Base-by-base conservation (phyloP, 345 rosid genomes). In the Nephelium lappaceum region DNA sequence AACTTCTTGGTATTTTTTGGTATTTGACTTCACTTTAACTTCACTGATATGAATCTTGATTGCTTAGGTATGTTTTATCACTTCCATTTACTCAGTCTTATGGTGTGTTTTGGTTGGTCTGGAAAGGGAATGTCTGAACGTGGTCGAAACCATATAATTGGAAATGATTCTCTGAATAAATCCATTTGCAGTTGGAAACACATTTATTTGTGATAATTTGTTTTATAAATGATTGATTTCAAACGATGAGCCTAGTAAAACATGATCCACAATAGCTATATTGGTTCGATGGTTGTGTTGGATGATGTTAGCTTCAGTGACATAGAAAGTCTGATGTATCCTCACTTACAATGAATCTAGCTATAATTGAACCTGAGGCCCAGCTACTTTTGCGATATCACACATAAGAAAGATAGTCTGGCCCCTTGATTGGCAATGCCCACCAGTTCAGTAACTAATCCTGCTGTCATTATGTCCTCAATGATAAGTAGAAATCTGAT, bases 21-120 rank as follows among this genome's bases (percentile, higher is more conserved):
- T 43, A 71, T 24, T 79, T 65, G 39, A 42, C 31, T 43, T 70
- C 72, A 45, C 55, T 55, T 60, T 23, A 49, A 31, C 21, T 23
- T 31, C 10, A 6, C 69, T 58, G 3, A 0, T 42, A 25, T 67
- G 42, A 12, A 42, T 69, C 23, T 18, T 41, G 51, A 31, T 51
- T 63, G 63, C 57, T 42, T 19, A 2, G 51, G 23, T 65, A 65
- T 63, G 24, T 61, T 69, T 60, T 62, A 18, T 8, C 47, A 31
- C 31, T 4, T 47, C 8, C 27, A 41, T 57, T 72, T 4, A 10
- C 63, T 41, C 25, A 23, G 58, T 43, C 24, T 74, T 23, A 42
- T 39, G 58, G 11, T 43, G 69, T 16, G 18, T 62, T 65, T 31
- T 27, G 27, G 58, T 71, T 71, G 61, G 31, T 15, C 15, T 74